Base-by-base conservation (phyloP, 192 early-diverging fungal genomes). In the Paraglomus brasilianum region DNA sequence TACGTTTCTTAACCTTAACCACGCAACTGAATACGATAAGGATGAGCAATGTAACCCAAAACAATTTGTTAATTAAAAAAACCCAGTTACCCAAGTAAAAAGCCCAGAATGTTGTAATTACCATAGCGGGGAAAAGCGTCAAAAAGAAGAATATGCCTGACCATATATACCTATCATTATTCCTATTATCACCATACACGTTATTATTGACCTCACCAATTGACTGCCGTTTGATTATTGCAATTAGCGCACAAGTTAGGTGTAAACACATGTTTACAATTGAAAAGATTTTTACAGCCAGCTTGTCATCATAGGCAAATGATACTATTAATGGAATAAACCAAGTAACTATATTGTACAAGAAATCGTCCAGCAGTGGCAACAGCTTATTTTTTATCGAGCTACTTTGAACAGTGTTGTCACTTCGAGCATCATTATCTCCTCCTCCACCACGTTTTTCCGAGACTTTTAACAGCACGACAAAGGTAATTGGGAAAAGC, bases 261-360 rank as follows among this genome's bases (percentile, higher is more conserved):
- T 66, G 64, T n/a, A 66, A 66, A 66, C 14, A 39, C 49, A 41
- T 51, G 15, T 66, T 66, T 66, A 66, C 43, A 52, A 66, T 51
- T 19, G 64, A 66, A 66, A 66, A 66, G 43, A 63, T 63, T 15
- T 63, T 63, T 24, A 63, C 36, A 46, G 0, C 1, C 19, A 46
- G n/a, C 22, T 15, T 11, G 24, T 63, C 45, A 22, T 13, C 42
- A 63, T 48, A 63, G 0, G 49, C 22, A 49, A 52, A 66, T 4
- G 64, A 49, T 14, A 66, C 49, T 50, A 51, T 41, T 10, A 66
- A n/a, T 19, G 64, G 47, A 52, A 66, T 51, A 9, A 49, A 21
- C 46, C 48, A 66, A 66, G 38, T 50, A 19, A 66, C 30, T 17
- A 8, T 22, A n/a, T 66, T 66, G 30, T 66, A 66, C 21, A 66